phyloP scores from a whole-genome alignment of 2,329 filamentous ascomycete species.

The Scedosporium boydii region DNA sequence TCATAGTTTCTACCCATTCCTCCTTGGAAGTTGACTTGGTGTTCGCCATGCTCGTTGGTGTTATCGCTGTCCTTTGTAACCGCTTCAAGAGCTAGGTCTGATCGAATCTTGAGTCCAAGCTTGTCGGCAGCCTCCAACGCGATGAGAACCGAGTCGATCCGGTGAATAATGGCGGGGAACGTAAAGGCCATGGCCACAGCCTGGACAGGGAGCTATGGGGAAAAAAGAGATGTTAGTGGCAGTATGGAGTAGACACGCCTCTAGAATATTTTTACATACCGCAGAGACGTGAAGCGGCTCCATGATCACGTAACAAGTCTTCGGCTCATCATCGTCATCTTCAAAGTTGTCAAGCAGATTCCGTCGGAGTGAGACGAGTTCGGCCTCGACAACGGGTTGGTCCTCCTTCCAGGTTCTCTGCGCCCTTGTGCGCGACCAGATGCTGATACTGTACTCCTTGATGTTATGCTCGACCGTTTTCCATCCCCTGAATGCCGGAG shows the following conservation, averaged over 20 bases:
- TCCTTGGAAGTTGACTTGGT: constrained; percentile 63
- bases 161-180: constrained; percentile 76
- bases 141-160: constrained; percentile 74
- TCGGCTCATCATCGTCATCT: constrained; percentile 28
- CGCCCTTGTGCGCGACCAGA: constrained; percentile 52
- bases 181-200: constrained; percentile 65
- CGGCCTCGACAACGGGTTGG: constrained; percentile 75
- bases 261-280: constrained; percentile 36
- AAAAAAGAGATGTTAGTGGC: neutral
- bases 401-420: constrained; percentile 45
- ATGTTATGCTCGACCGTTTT: constrained; percentile 47
- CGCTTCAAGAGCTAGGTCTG: constrained; percentile 72
- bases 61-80: constrained; percentile 90
- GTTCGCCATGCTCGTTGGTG: constrained; percentile 58
- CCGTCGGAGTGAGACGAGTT: constrained; percentile 65
- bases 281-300: constrained; percentile 69
- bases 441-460: constrained; percentile 72
- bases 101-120: constrained; percentile 54
- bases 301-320: constrained; percentile 60
- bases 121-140: constrained; percentile 62
- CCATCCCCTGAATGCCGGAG: constrained; percentile 34
- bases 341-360: constrained; percentile 70
- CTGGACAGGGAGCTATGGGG: constrained; percentile 47
- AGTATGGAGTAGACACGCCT: too few relatives aligned
- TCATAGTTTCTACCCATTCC: constrained; percentile 96